Evolutionary conservation across 441 rosid genomes (phyloP).

Genomic region (Bruguiera hainesii): DNA sequence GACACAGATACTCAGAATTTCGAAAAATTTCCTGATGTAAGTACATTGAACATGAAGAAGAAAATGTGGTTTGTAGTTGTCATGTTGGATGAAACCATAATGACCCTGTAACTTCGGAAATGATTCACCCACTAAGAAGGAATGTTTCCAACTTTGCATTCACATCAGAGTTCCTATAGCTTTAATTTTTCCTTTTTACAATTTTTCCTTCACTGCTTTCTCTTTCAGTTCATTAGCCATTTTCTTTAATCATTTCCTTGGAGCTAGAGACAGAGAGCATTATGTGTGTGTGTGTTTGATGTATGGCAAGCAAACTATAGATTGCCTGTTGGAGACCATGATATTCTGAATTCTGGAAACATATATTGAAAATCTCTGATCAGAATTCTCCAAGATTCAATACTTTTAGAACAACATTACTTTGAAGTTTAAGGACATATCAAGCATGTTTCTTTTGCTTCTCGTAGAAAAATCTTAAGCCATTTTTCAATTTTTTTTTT

Average conservation of each 20-base stretch:
- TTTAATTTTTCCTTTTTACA: too few relatives aligned
- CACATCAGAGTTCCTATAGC: too few relatives aligned
- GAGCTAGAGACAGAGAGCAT: too few relatives aligned
- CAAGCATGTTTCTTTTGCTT: neutral
- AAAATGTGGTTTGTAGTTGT: neutral
- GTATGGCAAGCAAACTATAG: neutral
- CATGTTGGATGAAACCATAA: neutral
- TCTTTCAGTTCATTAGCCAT: too few relatives aligned
- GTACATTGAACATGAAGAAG: constrained; percentile 22
- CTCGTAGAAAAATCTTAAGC: neutral
- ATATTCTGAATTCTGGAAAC: neutral
- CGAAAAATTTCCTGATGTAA: constrained; percentile 94
- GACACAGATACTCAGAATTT: constrained; percentile 94
- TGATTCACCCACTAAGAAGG: neutral
- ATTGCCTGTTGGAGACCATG: neutral
- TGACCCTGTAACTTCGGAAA: neutral
- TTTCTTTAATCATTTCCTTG: too few relatives aligned
- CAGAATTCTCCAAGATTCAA: neutral
- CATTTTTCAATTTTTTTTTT: neutral
- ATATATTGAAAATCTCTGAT: neutral
- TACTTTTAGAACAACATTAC: neutral
- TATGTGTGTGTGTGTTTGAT: too few relatives aligned
- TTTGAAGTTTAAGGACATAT: neutral
- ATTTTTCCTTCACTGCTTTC: too few relatives aligned
- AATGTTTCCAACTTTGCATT: too few relatives aligned